A percentile compares a stretch with the other conserved stretches of the same genome.
Evolutionary conservation across 2,329 filamentous ascomycete species (phyloP).

Genomic region (Neofusicoccum umdonicola): DNA sequence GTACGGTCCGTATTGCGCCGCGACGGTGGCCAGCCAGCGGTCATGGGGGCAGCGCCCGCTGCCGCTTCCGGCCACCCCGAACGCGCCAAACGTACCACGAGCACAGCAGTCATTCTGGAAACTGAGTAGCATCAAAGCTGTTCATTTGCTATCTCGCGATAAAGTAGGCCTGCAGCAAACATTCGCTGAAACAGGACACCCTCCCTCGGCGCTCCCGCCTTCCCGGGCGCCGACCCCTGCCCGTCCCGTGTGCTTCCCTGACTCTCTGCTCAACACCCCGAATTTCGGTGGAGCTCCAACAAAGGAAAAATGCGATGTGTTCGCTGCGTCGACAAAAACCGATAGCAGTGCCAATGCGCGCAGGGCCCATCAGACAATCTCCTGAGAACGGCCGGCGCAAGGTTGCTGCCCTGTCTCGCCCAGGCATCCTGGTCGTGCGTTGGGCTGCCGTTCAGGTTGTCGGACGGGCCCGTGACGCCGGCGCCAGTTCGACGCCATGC

Average conservation of each 20-base stretch:
- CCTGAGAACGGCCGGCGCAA: not conserved
- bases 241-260: not conserved
- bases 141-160: not conserved
- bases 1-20: not conserved
- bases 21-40: not conserved
- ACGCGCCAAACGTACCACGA: not conserved
- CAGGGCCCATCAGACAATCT: not conserved
- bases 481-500: not conserved
- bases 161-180: not conserved
- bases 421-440: conserved; percentile 5
- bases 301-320: not conserved
- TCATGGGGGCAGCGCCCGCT: conserved; percentile 1
- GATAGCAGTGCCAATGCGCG: not conserved
- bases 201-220: not conserved
- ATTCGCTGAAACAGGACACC: not conserved
- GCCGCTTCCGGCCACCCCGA: not conserved
- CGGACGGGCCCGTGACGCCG: not conserved
- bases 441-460: not conserved
- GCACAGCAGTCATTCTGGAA: not conserved
- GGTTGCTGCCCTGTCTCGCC: conserved; percentile 11
- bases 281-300: conserved; percentile 4
- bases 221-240: not conserved
- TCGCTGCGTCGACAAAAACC: conserved; percentile 1
- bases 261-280: conserved; percentile 3
- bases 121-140: not conserved